Conservation (phyloP, 2,329 filamentous ascomycete genomes). For the Xylariaceae sp. region DNA sequence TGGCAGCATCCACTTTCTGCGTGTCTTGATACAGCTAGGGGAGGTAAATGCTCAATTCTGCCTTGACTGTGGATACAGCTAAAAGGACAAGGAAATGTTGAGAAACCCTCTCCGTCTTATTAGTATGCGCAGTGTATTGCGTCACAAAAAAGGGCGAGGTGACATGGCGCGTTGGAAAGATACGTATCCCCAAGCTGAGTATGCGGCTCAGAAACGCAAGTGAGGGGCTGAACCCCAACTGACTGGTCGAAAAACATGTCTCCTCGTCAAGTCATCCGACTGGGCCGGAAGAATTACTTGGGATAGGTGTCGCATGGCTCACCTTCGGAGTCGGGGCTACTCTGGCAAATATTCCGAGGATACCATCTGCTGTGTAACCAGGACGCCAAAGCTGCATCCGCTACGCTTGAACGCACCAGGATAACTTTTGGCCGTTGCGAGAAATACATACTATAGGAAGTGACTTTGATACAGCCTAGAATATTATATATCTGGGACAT, state of each 20-base stretch:
- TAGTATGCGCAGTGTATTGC: background rate
- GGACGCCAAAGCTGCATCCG: slow-evolving; percentile 17
- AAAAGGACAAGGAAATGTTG: too few species aligned
- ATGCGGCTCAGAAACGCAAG: background rate
- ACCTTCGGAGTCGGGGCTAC: too few species aligned
- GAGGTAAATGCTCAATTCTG: too few species aligned
- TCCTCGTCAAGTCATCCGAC: slow-evolving; percentile 40
- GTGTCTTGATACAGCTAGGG: background rate
- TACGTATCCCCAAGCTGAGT: background rate
- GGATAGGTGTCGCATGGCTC: background rate
- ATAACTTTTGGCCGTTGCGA: background rate
- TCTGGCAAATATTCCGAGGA: too few species aligned
- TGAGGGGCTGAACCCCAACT: slow-evolving; percentile 23
- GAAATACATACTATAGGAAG: background rate
- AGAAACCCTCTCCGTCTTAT: background rate
- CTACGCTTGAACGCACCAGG: background rate
- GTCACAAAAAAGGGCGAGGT: background rate
- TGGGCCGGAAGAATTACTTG: slow-evolving; percentile 33
- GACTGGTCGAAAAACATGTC: slow-evolving; percentile 11
- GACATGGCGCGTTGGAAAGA: background rate
- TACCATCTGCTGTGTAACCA: slow-evolving; percentile 34
- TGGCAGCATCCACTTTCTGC: background rate
- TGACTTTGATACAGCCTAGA: background rate
- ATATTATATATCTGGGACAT: too few species aligned
- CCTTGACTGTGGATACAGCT: background rate